Base-by-base conservation (phyloP, 2,329 filamentous ascomycete genomes). In the Ophiosphaerella herpotricha region DNA sequence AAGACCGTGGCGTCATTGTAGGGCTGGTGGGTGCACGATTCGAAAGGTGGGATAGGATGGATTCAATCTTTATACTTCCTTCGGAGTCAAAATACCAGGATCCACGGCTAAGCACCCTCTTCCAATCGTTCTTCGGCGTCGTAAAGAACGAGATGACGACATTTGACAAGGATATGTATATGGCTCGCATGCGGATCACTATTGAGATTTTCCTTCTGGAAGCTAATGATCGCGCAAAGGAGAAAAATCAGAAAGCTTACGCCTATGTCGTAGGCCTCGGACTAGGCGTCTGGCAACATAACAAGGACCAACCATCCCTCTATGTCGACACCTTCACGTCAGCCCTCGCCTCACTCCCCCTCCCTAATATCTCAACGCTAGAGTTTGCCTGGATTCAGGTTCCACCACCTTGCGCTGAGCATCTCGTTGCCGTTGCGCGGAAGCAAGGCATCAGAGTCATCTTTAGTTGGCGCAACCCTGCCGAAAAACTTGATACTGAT, bases 391-490 rank as follows among this genome's bases (percentile, higher is more conserved):
- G 44, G 39, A 47, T 52, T 8, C 4, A 34, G 7, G 48, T 52
- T 9, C 23, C 29, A 4, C 7, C 16, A 31, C 9, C 43, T 9
- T 43, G 29, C 29, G 23, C 4, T 4, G n/a, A 39, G n/a, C 34
- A 23, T 39, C 35, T 47, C 26, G 35, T 35, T 7, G 33, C 24
- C 21, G 39, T 18, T 34, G 48, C 48, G 2, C 2, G 11, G 29
- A 43, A 42, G 36, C 48, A 47, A 37, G 39, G 39, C 36, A 52
- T 52, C 26, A 47, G 18, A 7, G 48, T 44, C n/a, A 40, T 47
- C n/a, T 52, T 52, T 18, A 52, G 48, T 16, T 43, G 23, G 26
- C 48, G 48, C 44, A 52, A 47, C 35, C 48, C 48, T 16, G 43
- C 48, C 2, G 40, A 47, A 29, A 52, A 52, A 32, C 43, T 52